phyloP scores from a whole-genome alignment of 495 filamentous ascomycete species.

The Penicillium steckii region DNA sequence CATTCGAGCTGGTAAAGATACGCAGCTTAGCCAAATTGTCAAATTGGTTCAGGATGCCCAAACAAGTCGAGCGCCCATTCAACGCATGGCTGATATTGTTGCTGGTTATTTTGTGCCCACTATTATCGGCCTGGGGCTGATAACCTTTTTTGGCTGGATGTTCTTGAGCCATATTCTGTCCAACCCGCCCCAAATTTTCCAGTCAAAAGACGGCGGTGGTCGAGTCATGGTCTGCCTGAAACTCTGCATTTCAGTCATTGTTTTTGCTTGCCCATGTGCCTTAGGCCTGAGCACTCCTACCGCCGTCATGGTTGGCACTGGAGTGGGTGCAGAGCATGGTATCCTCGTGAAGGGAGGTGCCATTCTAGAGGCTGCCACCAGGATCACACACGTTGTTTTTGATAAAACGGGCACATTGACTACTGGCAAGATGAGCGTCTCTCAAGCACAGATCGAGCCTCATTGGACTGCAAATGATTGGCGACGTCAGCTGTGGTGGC shows the following conservation, averaged over 20 bases:
- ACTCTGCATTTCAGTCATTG: slow-evolving; percentile 97
- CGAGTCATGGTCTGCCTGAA: slow-evolving; percentile 95
- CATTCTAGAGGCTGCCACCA: slow-evolving; percentile 88
- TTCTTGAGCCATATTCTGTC: slow-evolving; percentile 79
- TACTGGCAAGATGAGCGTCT: slow-evolving; percentile 90
- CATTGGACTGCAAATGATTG: slow-evolving; percentile 68
- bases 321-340: slow-evolving; percentile 92
- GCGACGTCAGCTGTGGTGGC: slow-evolving; percentile 85
- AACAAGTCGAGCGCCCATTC: slow-evolving; percentile 90
- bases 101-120: slow-evolving; percentile 93
- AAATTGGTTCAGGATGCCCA: slow-evolving; percentile 96
- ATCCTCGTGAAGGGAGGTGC: slow-evolving; percentile 97
- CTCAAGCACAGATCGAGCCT: slow-evolving; percentile 61
- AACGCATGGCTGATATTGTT: slow-evolving; percentile 85
- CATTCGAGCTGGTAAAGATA: slow-evolving; percentile 89
- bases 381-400: slow-evolving; percentile 91
- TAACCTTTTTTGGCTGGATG: slow-evolving; percentile 95
- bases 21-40: slow-evolving; percentile 96
- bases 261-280: slow-evolving; percentile 96
- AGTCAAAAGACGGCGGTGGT: slow-evolving; percentile 76
- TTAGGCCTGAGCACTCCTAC: slow-evolving; percentile 93
- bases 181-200: slow-evolving; percentile 87
- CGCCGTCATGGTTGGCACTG: slow-evolving; percentile 98
- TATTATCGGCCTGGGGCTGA: slow-evolving; percentile 77
- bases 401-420: slow-evolving; percentile 99